Conservation (phyloP, 106 monocot species). For the Allium fistulosum region DNA sequence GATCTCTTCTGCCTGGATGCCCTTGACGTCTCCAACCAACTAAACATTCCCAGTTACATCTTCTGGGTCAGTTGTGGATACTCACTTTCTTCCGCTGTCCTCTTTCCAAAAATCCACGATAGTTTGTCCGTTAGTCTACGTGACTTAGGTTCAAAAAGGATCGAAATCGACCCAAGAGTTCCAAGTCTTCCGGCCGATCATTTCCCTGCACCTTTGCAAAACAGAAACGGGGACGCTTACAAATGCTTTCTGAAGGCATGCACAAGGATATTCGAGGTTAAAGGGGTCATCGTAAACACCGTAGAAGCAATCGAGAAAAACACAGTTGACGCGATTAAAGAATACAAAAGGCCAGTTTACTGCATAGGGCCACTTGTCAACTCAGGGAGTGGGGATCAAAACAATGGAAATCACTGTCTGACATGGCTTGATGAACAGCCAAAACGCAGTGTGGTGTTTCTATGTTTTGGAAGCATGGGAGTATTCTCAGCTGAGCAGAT, state of each 20-base stretch:
- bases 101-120: conserved; percentile 5
- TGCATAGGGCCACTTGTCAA: conserved; percentile 11
- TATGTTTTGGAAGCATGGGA: conserved; percentile 70
- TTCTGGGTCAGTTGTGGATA: conserved; percentile 10
- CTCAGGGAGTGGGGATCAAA: neutral
- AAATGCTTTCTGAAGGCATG: conserved; percentile 2
- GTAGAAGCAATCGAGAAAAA: conserved; percentile 15
- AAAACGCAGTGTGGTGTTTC: conserved; percentile 45
- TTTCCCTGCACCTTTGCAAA: conserved; percentile 8
- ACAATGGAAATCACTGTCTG: conserved; percentile 21
- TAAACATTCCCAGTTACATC: conserved; percentile 15
- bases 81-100: conserved; percentile 3
- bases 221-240: conserved; percentile 13
- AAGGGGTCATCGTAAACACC: conserved; percentile 26
- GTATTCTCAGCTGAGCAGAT: conserved; percentile 40
- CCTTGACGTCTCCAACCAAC: conserved; percentile 7
- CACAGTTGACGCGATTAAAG: conserved; percentile 7
- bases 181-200: conserved; percentile 20
- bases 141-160: conserved; percentile 4
- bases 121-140: conserved; percentile 12
- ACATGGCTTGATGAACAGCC: conserved; percentile 60
- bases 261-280: neutral
- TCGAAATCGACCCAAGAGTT: conserved; percentile 14
- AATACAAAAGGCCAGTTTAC: neutral
- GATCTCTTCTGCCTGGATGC: conserved; percentile 20